Evolutionary conservation across 1,284 basidiomycete species (phyloP).

Genomic region (Caloboletus firmus): DNA sequence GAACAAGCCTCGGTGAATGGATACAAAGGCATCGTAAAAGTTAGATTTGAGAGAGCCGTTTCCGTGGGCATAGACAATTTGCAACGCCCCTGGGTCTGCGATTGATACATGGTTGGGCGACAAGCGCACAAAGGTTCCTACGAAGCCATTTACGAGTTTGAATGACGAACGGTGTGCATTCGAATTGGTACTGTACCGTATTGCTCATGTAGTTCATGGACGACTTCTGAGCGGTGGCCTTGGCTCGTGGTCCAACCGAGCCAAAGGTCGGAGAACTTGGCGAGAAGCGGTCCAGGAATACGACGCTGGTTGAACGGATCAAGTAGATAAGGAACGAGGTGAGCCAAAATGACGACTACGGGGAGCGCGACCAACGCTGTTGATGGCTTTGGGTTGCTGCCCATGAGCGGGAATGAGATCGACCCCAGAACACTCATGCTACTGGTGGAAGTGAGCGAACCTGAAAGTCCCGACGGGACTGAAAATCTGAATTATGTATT

Average conservation of each 20-base stretch:
- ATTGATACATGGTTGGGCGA: constrained; percentile 87
- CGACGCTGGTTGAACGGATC: constrained; percentile 60
- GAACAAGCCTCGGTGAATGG: constrained; percentile 75
- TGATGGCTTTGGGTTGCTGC: constrained; percentile 12
- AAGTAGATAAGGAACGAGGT: constrained; percentile 57
- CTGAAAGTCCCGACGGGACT: not conserved
- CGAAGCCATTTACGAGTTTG: not conserved
- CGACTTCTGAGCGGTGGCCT: constrained; percentile 74
- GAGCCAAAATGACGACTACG: constrained; percentile 42
- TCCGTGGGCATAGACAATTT: constrained; percentile 75
- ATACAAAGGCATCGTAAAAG: constrained; percentile 82
- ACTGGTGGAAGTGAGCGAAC: constrained; percentile 4
- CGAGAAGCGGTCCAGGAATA: constrained; percentile 75
- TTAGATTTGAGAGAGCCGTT: constrained; percentile 75
- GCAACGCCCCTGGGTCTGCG: constrained; percentile 76
- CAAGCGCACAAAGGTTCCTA: constrained; percentile 80
- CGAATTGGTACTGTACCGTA: constrained; percentile 53
- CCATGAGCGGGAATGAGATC: constrained; percentile 8
- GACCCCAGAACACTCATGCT: constrained; percentile 20
- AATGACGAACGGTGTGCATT: not conserved
- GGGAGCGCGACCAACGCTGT: constrained; percentile 26
- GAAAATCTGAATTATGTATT: not conserved
- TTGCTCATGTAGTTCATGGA: constrained; percentile 76
- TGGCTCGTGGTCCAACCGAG: constrained; percentile 62
- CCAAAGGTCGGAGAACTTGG: constrained; percentile 79